Percentiles rank a stretch among this genome's conserved stretches.
phyloP scores from a whole-genome alignment of 768 basidiomycete genomes.

The Clitopilus passeckerianus region DNA sequence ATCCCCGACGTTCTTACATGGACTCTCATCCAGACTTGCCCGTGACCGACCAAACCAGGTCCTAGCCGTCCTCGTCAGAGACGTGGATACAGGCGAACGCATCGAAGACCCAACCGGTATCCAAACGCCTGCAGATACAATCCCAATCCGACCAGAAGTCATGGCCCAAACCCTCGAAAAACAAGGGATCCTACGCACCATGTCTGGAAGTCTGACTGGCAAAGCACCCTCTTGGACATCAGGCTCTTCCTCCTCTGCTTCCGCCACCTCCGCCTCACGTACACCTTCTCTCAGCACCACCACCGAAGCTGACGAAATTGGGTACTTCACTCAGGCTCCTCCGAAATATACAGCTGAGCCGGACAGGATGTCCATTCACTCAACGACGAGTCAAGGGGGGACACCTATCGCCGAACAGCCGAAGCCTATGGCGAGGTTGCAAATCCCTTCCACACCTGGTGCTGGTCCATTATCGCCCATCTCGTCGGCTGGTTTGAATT shows the following conservation, averaged over 20 bases:
- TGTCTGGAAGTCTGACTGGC: not conserved
- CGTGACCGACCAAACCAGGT: conserved; percentile 64
- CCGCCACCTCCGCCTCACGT: not conserved
- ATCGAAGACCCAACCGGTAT: conserved; percentile 65
- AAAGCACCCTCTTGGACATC: not conserved
- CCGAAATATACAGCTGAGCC: not conserved
- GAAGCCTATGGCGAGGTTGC: not conserved
- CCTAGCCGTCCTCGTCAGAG: conserved; percentile 78
- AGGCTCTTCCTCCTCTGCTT: not conserved
- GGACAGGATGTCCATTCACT: not conserved
- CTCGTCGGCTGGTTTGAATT: not conserved
- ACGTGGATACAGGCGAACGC: conserved; percentile 45
- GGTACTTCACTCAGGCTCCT: not conserved
- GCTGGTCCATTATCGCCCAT: not conserved
- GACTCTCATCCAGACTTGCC: conserved; percentile 67
- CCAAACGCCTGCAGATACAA: conserved; percentile 20
- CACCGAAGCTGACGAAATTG: not conserved
- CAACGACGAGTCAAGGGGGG: not conserved
- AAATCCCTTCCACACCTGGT: not conserved
- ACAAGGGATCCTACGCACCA: not conserved
- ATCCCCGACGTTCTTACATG: no score
- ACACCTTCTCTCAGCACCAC: not conserved
- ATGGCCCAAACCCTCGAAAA: not conserved
- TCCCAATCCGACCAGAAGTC: not conserved
- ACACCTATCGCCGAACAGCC: not conserved